Base-by-base conservation (phyloP, 208 protist species). In the Acanthamoeba lenticulata region DNA sequence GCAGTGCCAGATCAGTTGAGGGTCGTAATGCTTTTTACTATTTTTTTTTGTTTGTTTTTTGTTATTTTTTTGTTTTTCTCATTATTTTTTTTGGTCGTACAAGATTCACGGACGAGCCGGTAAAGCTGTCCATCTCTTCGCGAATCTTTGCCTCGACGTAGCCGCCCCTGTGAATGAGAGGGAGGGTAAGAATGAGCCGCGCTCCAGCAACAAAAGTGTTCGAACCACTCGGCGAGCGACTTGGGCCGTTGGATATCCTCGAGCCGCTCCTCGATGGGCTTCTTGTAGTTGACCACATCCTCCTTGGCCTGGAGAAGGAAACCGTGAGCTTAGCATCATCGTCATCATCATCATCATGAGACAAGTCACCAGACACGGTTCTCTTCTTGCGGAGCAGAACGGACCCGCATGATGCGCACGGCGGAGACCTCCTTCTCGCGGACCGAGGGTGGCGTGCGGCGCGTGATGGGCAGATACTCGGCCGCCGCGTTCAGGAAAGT, bases 231-330 rank as follows among this genome's bases (percentile, higher is more conserved):
- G 7, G 32, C 85, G 7, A 91, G 34, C 7, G 52, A 55, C 6
- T 38, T 91, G 29, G 85, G 85, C 5, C 85, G n/a, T 40, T 91
- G 45, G 24, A 91, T 55, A 36, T 91, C 85, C 34, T 91, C 85
- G 7, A 91, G 6, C 13, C 57, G 17, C 52, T 62, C 85, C 13
- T 91, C 85, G 2, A 91, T 45, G 9, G 85, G 29, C 57, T 91
- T 91, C n/a, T 38, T 44, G 15, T 91, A 91, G 38, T 91, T 91
- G 34, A 0, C 34, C 21, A 38, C 85, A 72, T 91, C 85, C n/a
- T 62, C 85, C 34, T 69, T 91, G 52, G 85, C 85, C 85, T 91
- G 40, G 29, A 42, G 2, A 40, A 42, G 21, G 15, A 85, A 29
- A 55, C 38, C 34, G 38, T 15, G 21, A 38, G 11, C 6, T 19